These are phyloP conservation scores for Oryza coarctata DNA, from an alignment of 176 grass and related monocot species.

Conservation along the genomic window DNA sequence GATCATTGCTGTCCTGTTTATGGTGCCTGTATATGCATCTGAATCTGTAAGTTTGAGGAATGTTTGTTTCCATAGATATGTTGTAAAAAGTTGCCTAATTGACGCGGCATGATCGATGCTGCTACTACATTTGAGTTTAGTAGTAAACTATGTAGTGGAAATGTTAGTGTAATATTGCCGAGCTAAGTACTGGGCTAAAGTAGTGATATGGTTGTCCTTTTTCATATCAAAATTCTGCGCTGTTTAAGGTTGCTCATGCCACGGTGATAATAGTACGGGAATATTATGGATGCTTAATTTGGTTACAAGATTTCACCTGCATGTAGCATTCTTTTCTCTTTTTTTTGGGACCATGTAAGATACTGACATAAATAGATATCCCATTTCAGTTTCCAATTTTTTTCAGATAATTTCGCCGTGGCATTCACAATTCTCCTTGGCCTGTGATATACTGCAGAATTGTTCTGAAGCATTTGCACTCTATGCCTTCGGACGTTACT, in stretches of 20 bases:
- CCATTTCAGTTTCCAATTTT: constrained; percentile 15
- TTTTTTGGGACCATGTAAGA: not conserved
- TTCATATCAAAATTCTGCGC: not conserved
- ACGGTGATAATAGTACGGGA: not conserved
- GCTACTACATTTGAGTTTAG: not conserved
- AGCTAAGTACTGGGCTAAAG: not conserved
- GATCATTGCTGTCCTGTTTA: constrained; percentile 84
- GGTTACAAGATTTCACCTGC: not conserved
- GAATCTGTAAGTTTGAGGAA: constrained; percentile 68
- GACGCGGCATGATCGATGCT: not conserved
- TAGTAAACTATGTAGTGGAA: not conserved
- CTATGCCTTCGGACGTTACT: constrained; percentile 81
- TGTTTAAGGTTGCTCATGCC: not conserved
- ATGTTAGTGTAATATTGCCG: not conserved
- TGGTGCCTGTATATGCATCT: constrained; percentile 90
- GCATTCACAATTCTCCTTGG: constrained; percentile 61
- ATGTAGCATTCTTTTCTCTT: not conserved
- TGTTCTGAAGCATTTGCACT: constrained; percentile 95
- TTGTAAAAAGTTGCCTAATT: not conserved
- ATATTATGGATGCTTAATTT: not conserved
- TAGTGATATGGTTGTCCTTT: not conserved
- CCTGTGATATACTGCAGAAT: constrained; percentile 90
- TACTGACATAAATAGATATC: constrained; percentile 27
- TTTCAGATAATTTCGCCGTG: constrained; percentile 82
- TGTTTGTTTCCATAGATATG: not conserved